Percentiles rank a stretch among this genome's conserved stretches.
These are phyloP conservation scores for Camelina laxa DNA, from an alignment of 345 rosid species.

Conservation along the genomic window DNA sequence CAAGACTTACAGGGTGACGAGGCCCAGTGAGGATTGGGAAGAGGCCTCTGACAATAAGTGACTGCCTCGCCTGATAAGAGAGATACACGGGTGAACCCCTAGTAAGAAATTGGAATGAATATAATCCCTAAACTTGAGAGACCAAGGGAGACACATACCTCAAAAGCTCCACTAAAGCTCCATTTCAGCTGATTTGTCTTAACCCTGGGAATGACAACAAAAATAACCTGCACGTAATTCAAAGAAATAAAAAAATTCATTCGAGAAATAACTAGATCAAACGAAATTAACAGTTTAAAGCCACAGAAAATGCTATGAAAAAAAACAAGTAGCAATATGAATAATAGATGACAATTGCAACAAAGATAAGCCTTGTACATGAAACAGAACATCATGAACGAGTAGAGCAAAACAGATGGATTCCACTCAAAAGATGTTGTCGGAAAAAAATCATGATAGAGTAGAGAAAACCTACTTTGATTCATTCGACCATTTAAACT, in stretches of 20 bases:
- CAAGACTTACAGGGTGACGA: constrained; percentile 72
- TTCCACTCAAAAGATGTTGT: too few species aligned
- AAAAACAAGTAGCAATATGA: too few species aligned
- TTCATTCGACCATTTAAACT: too few species aligned
- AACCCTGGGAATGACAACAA: constrained; percentile 96
- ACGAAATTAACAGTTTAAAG: not conserved
- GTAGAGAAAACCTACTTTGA: too few species aligned
- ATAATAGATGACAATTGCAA: too few species aligned
- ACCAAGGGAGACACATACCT: constrained; percentile 53
- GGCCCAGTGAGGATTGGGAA: constrained; percentile 95
- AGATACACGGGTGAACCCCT: constrained; percentile 10
- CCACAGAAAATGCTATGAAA: constrained; percentile 33
- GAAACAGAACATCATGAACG: too few species aligned
- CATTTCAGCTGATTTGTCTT: constrained; percentile 96
- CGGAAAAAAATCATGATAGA: too few species aligned
- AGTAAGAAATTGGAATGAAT: not conserved
- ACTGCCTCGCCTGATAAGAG: constrained; percentile 76
- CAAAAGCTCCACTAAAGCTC: constrained; percentile 98
- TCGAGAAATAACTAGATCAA: not conserved
- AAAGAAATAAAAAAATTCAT: constrained; percentile 1
- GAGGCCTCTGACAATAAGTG: constrained; percentile 85
- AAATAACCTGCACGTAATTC: constrained; percentile 67
- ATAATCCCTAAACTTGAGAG: not conserved
- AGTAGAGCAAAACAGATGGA: too few species aligned
- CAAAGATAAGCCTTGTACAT: too few species aligned